A percentile compares a stretch with the other conserved stretches of the same genome.
Evolutionary conservation across 2,329 filamentous ascomycete species (phyloP).

Genomic region (Pyrenochaeta sp.): DNA sequence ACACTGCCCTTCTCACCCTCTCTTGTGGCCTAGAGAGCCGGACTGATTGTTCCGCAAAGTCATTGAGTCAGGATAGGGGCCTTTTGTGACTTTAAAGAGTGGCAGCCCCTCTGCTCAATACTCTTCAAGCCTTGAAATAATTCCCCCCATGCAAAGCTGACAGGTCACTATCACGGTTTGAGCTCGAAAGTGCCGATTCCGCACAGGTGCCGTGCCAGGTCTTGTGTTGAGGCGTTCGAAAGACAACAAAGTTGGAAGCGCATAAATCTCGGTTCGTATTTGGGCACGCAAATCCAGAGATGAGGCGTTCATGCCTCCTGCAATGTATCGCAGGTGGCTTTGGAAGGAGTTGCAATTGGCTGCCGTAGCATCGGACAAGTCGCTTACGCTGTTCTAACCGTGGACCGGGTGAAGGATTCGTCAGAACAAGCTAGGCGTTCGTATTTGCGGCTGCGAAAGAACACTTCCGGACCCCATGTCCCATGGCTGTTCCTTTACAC

Average conservation of each 20-base stretch:
- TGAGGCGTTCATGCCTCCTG: constrained; percentile 7
- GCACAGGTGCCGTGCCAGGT: constrained; percentile 5
- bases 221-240: constrained; percentile 5
- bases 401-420: constrained; percentile 11
- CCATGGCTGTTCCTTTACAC: constrained; percentile 3
- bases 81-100: constrained; percentile 6
- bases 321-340: constrained; percentile 5
- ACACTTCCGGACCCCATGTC: constrained; percentile 12
- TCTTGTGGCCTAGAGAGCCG: constrained; percentile 9
- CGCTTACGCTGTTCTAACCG: constrained; percentile 7
- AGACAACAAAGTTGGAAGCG: constrained; percentile 11
- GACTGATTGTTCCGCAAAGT: constrained; percentile 15
- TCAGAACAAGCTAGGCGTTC: constrained; percentile 2
- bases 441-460: constrained; percentile 8
- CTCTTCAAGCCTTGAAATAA: constrained; percentile 8
- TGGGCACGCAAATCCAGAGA: constrained; percentile 1
- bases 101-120: constrained; percentile 8
- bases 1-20: constrained; percentile 3
- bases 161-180: constrained; percentile 11
- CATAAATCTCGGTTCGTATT: constrained; percentile 15
- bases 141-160: constrained; percentile 6
- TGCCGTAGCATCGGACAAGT: constrained; percentile 5
- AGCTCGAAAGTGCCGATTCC: constrained; percentile 5
- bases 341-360: constrained; percentile 6
- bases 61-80: constrained; percentile 16